Conservation (phyloP, 441 rosid species). For the Lepidium campestre region DNA sequence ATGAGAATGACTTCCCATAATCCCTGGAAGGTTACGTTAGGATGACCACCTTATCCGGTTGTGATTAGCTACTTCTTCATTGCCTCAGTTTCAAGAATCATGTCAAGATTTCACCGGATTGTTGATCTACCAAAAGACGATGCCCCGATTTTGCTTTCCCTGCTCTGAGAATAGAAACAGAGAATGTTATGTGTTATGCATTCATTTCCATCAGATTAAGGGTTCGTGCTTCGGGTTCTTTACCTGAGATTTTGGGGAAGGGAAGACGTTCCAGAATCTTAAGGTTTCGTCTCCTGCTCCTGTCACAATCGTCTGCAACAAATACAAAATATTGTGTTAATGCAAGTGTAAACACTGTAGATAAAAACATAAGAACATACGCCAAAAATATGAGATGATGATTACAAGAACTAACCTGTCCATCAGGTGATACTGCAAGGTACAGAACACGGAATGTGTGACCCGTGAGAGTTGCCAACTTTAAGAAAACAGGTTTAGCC, state of each 20-base stretch:
- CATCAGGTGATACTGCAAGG: conserved; percentile 96
- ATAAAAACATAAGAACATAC: neutral
- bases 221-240: neutral
- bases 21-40: conserved; percentile 1
- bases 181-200: neutral
- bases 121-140: conserved; percentile 75
- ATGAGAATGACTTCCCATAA: neutral
- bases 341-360: neutral
- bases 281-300: conserved; percentile 98
- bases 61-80: neutral
- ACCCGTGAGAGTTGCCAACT: conserved; percentile 94
- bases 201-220: neutral
- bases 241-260: conserved; percentile 91
- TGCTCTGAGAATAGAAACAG: conserved; percentile 49
- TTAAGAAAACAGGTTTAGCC: conserved; percentile 23
- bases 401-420: conserved; percentile 52
- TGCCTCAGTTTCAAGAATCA: neutral
- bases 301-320: conserved; percentile 70
- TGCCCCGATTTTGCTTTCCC: conserved; percentile 74
- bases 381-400: neutral
- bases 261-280: conserved; percentile 95
- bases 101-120: conserved; percentile 43
- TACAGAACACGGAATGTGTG: conserved; percentile 88
- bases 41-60: conserved; percentile 8
- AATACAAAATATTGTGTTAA: conserved; percentile 1